These are phyloP conservation scores for Botryosphaeria dothidea DNA, from an alignment of 2,329 filamentous ascomycete species.

Conservation along the genomic window DNA sequence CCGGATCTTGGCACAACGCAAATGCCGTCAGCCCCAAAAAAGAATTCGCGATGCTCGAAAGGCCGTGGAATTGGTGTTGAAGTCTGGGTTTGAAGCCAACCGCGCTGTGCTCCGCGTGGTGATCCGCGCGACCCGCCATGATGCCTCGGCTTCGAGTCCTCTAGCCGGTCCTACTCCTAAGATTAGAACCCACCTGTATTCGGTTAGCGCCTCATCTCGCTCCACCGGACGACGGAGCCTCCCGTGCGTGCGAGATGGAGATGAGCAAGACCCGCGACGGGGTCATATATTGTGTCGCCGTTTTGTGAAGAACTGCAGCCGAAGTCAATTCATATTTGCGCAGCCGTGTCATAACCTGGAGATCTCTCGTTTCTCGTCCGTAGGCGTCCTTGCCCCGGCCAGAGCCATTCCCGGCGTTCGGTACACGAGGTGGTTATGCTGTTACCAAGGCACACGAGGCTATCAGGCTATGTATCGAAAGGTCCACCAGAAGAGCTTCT, in stretches of 20 bases:
- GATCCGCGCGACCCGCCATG: background rate
- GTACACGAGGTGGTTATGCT: background rate
- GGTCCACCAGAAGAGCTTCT: background rate
- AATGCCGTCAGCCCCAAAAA: background rate
- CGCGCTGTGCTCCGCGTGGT: background rate
- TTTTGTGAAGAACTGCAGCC: background rate
- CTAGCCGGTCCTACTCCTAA: background rate
- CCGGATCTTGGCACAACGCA: background rate
- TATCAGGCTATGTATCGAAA: background rate
- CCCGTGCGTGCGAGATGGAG: conserved; percentile 4
- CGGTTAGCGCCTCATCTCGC: background rate
- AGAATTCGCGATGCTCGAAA: background rate
- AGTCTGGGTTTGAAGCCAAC: background rate
- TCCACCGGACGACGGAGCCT: conserved; percentile 1
- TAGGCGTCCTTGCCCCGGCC: background rate
- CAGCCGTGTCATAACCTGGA: background rate
- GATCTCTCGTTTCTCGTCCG: background rate
- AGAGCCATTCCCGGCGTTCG: background rate
- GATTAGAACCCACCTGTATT: background rate
- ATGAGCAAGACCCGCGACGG: conserved; percentile 1
- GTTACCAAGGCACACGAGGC: background rate
- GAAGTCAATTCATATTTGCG: background rate
- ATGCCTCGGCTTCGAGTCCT: background rate
- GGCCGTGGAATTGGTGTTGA: conserved; percentile 7
- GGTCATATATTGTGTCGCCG: background rate